Percentiles rank a stretch among this genome's conserved stretches.
Evolutionary conservation across 371 early-diverging fungal species (phyloP).

Genomic region (Mortierella sp.): DNA sequence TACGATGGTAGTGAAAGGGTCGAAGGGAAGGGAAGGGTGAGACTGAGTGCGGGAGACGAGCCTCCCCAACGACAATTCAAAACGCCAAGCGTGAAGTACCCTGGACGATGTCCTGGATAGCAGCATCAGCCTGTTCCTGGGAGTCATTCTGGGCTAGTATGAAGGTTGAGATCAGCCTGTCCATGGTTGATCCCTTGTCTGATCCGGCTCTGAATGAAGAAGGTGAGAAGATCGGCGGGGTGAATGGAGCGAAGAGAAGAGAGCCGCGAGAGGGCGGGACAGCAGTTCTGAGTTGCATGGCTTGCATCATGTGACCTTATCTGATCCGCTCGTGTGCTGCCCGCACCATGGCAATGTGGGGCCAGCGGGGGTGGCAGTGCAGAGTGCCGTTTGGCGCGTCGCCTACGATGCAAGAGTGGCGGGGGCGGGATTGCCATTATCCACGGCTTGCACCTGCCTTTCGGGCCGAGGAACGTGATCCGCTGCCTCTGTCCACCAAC

Average conservation of each 20-base stretch:
- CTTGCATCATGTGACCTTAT: slow-evolving; percentile 4
- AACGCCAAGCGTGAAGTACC: slow-evolving; percentile 15
- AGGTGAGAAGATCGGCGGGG: background rate
- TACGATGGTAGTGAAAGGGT: background rate
- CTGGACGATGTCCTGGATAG: slow-evolving; percentile 54
- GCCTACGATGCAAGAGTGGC: too few relatives aligned
- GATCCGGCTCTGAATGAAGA: slow-evolving; percentile 2
- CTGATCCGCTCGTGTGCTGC: background rate
- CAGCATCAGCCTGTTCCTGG: slow-evolving; percentile 54
- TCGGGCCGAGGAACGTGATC: too few relatives aligned
- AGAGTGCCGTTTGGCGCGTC: too few relatives aligned
- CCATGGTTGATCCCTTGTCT: slow-evolving; percentile 28
- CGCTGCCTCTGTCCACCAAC: too few relatives aligned
- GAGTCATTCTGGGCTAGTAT: slow-evolving; percentile 53
- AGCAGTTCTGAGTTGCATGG: too few relatives aligned
- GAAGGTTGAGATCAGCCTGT: slow-evolving; percentile 54
- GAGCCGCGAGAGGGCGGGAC: background rate
- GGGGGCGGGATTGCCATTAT: too few relatives aligned
- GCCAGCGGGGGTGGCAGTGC: too few relatives aligned
- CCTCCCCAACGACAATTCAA: too few relatives aligned
- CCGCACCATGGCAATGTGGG: too few relatives aligned
- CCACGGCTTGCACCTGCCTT: too few relatives aligned
- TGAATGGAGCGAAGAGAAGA: background rate
- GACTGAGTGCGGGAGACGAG: background rate
- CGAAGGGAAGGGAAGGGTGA: background rate